Percentiles rank a stretch among this genome's conserved stretches.
phyloP scores from a whole-genome alignment of 176 grass and related monocot species.

The Oryza nivara region DNA sequence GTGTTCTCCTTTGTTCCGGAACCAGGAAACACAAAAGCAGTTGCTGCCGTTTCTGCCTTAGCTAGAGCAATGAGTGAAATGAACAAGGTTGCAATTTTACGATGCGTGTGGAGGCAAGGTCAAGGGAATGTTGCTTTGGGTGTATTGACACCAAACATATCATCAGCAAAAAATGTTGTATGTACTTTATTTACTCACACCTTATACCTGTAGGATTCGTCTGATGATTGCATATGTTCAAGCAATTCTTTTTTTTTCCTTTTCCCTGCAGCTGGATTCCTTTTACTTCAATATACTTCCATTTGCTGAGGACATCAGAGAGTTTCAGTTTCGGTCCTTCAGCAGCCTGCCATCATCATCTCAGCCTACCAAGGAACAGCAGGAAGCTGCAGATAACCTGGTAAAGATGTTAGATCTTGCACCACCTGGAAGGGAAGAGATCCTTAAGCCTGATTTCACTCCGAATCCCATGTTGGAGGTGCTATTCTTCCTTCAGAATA shows the following conservation, averaged over 20 bases:
- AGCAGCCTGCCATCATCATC: conserved; percentile 61
- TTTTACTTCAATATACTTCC: conserved; percentile 95
- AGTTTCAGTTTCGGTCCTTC: conserved; percentile 90
- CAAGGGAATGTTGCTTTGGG: conserved; percentile 85
- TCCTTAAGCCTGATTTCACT: conserved; percentile 81
- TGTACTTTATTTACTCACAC: conserved; percentile 27
- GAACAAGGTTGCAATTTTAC: conserved; percentile 80
- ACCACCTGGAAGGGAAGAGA: conserved; percentile 67
- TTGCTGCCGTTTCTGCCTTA: conserved; percentile 70
- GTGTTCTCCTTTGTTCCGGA: conserved; percentile 84
- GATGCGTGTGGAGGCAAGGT: conserved; percentile 84
- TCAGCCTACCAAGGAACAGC: conserved; percentile 75
- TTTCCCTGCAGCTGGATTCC: conserved; percentile 71
- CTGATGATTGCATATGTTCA: conserved; percentile 31
- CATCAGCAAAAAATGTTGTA: conserved; percentile 76
- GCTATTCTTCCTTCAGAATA: conserved; percentile 24
- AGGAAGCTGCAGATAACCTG: conserved; percentile 84
- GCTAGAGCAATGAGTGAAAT: conserved; percentile 83
- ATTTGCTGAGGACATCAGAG: conserved; percentile 87
- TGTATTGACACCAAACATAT: conserved; percentile 85
- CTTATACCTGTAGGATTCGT: conserved; percentile 6
- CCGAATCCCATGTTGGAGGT: conserved; percentile 95
- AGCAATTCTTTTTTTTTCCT: conserved; percentile 28
- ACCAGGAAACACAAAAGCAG: conserved; percentile 76
- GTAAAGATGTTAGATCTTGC: conserved; percentile 88